Evolutionary conservation across 2,329 filamentous ascomycete species (phyloP), one percentile per base, ranked within the genome.

Genomic region (Talaromyces sp.): DNA sequence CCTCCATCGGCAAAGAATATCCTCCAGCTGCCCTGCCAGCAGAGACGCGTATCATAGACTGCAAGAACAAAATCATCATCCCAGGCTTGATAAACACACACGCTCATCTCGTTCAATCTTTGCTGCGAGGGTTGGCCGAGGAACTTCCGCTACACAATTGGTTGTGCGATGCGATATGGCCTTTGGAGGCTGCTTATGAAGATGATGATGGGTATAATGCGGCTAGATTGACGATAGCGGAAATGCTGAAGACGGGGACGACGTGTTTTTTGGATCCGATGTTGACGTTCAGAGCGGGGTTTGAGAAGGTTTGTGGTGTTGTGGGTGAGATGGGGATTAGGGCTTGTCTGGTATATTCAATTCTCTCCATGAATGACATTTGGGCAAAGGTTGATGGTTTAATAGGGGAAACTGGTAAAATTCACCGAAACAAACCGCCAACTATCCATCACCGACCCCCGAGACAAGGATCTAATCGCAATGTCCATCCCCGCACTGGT

Each of bases 221-320:
- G 3, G 70, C 73, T 0, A 66, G 71, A 51, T 47, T 77, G 47
- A 79, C 75, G 0, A 74, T 77, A 34, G 72, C 75, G 0, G 76
- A 79, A 67, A 77, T 78, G 76, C 67, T 79, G 19, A 76, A 73
- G 62, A 76, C 71, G 1, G 76, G 76, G 7, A 78, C 77, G 17
- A 78, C 76, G 1, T 78, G 75, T 63, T 78, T 78, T 43, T 67
- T 77, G 7, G 76, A 78, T 47, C 74, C 75, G 10, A 74, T 78
- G 74, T 68, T 77, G 51, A 77, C 71, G 34, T 65, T 71, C 59
- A 61, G 69, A 11, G 70, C 69, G 10, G 72, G 71, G 0, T 72
- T 72, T 65, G 75, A 71, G 69, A 73, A 63, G 27, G 72, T 74
- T 0, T 73, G 71, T 27, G 65, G 68, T n/a, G 73, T 72, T 2